Conservation (phyloP, 2,329 filamentous ascomycete species). For the Alternaria gaisen region DNA sequence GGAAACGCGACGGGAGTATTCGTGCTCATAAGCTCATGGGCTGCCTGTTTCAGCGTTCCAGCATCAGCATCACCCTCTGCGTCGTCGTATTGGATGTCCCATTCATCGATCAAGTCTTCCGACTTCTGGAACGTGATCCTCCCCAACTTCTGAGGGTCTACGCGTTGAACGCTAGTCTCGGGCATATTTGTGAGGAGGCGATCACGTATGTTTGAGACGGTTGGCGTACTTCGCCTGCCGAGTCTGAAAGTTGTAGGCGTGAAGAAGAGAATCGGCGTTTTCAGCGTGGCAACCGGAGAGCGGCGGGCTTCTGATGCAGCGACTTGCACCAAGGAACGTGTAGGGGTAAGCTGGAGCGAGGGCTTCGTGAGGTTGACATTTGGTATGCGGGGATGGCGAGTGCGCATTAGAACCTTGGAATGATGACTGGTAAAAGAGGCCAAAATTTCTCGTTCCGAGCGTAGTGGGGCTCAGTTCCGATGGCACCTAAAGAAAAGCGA, state of each 20-base stretch:
- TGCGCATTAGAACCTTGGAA: conserved; percentile 38
- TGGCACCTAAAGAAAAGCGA: conserved; percentile 20
- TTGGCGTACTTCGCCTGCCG: background rate
- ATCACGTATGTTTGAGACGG: conserved; percentile 7
- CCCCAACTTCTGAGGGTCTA: conserved; percentile 54
- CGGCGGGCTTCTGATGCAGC: conserved; percentile 24
- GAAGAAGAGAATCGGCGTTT: conserved; percentile 6
- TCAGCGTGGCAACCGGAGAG: conserved; percentile 38
- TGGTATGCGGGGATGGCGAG: conserved; percentile 41
- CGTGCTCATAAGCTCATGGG: conserved; percentile 68
- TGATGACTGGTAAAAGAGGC: conserved; percentile 36
- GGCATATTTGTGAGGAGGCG: conserved; percentile 30
- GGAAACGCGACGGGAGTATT: conserved; percentile 90
- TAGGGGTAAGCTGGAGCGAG: conserved; percentile 17
- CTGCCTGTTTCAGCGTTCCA: conserved; percentile 69
- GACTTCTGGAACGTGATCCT: conserved; percentile 41
- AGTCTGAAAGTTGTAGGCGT: background rate
- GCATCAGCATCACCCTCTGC: conserved; percentile 53
- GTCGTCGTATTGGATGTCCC: conserved; percentile 43
- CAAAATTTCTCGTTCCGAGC: conserved; percentile 38
- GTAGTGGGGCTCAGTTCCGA: conserved; percentile 28
- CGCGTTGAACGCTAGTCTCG: conserved; percentile 49
- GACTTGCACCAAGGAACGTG: conserved; percentile 40
- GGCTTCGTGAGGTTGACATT: conserved; percentile 42
- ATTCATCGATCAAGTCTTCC: conserved; percentile 49